Evolutionary conservation across 208 protist genomes (phyloP).

Genomic region (Balamuthia mandrillaris): DNA sequence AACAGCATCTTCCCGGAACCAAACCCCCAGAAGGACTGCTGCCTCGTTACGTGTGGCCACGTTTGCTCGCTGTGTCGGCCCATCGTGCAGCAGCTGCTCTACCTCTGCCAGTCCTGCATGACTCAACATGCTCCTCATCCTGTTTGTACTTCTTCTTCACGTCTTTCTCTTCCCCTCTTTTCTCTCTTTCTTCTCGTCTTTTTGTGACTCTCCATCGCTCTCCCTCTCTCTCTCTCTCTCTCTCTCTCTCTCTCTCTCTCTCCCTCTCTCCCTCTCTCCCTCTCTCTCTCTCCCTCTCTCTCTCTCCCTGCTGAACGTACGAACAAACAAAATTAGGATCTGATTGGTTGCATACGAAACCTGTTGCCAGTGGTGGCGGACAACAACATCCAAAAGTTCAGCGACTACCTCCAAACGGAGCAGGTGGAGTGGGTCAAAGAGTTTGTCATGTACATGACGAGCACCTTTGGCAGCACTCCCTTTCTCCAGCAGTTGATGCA

Average conservation of each 20-base stretch:
- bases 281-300: too few species aligned
- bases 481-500: not conserved
- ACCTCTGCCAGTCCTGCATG: not conserved
- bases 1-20: too few species aligned
- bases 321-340: not conserved
- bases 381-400: not conserved
- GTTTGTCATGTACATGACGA: constrained; percentile 25
- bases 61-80: not conserved
- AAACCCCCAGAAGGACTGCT: not conserved
- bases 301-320: too few species aligned
- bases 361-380: not conserved
- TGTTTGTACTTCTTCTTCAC: not conserved
- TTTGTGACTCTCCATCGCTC: too few species aligned
- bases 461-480: not conserved
- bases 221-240: too few species aligned
- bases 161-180: too few species aligned
- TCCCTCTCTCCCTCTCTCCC: too few species aligned
- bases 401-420: not conserved
- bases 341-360: not conserved
- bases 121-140: not conserved
- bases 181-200: too few species aligned
- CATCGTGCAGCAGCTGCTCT: constrained; percentile 3
- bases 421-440: constrained; percentile 8
- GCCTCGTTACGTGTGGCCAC: not conserved
- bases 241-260: too few species aligned